Percentiles rank a stretch among this genome's conserved stretches.
Conservation (phyloP, 768 basidiomycete genomes). For the Lactarius akahatsu region DNA sequence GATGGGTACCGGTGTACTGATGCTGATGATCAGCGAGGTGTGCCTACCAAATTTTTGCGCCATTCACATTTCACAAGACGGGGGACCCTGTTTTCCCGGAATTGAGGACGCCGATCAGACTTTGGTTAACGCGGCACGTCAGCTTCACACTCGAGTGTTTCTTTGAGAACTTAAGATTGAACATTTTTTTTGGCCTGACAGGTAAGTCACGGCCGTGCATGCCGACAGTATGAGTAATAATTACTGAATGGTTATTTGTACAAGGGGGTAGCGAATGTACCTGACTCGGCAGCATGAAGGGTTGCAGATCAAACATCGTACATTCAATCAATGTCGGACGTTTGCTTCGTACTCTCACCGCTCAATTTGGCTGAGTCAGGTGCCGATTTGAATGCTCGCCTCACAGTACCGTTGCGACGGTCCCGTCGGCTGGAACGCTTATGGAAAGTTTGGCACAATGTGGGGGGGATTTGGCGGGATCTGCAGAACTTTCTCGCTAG, state of each 20-base stretch:
- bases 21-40: conserved; percentile 22
- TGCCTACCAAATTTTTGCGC: conserved; percentile 2
- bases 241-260: background rate
- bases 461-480: conserved; percentile 22
- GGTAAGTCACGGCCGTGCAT: conserved; percentile 1
- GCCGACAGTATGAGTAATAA: background rate
- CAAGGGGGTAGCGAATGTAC: background rate
- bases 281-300: conserved; percentile 3
- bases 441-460: conserved; percentile 8
- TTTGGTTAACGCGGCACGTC: conserved; percentile 3
- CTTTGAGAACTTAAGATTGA: background rate
- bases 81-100: conserved; percentile 19
- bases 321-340: conserved; percentile 25
- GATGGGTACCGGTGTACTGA: conserved; percentile 18
- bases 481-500: conserved; percentile 13
- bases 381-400: conserved; percentile 15
- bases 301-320: conserved; percentile 20
- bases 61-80: conserved; percentile 3
- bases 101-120: conserved; percentile 23
- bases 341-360: conserved; percentile 13
- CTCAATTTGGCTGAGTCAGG: conserved; percentile 17
- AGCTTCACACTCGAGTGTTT: background rate
- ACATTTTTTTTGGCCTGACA: background rate
- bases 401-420: background rate
- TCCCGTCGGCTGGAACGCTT: conserved; percentile 18